These are phyloP conservation scores for Kokia cookei DNA, from an alignment of 441 rosid genomes.

Conservation along the genomic window DNA sequence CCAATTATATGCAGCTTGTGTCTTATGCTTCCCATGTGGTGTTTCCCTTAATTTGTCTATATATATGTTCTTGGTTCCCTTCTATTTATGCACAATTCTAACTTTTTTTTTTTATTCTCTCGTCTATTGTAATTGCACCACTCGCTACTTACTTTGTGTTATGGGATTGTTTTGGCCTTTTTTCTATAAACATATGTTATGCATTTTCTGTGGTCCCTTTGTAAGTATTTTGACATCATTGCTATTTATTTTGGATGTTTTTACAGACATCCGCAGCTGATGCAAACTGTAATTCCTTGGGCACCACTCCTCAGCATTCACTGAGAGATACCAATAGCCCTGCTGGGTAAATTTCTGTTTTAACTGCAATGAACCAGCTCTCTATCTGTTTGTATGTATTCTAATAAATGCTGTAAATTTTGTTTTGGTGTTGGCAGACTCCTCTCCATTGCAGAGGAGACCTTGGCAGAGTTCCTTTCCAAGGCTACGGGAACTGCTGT, in stretches of 20 bases:
- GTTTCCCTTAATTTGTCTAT: neutral
- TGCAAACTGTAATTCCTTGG: slow-evolving; percentile 86
- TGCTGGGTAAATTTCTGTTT: slow-evolving; percentile 73
- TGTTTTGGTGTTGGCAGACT: slow-evolving; percentile 45
- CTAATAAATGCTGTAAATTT: neutral
- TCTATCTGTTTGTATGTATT: neutral
- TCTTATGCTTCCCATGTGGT: neutral
- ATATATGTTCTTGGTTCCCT: neutral
- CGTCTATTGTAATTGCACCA: neutral
- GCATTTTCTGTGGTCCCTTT: neutral
- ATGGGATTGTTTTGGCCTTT: neutral
- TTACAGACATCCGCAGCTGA: slow-evolving; percentile 64
- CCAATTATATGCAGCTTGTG: neutral
- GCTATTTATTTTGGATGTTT: neutral
- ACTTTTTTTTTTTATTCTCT: neutral
- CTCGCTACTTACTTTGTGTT: neutral
- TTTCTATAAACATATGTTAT: slow-evolving; percentile 4
- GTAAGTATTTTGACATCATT: neutral
- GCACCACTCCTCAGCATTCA: slow-evolving; percentile 86
- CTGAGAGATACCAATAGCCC: slow-evolving; percentile 89
- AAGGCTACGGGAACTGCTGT: slow-evolving; percentile 99
- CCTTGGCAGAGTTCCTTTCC: slow-evolving; percentile 99
- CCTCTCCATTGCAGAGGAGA: slow-evolving; percentile 97
- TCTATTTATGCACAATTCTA: neutral
- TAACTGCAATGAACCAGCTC: neutral